phyloP scores from a whole-genome alignment of 768 basidiomycete species.

The Lyophyllum decastes region DNA sequence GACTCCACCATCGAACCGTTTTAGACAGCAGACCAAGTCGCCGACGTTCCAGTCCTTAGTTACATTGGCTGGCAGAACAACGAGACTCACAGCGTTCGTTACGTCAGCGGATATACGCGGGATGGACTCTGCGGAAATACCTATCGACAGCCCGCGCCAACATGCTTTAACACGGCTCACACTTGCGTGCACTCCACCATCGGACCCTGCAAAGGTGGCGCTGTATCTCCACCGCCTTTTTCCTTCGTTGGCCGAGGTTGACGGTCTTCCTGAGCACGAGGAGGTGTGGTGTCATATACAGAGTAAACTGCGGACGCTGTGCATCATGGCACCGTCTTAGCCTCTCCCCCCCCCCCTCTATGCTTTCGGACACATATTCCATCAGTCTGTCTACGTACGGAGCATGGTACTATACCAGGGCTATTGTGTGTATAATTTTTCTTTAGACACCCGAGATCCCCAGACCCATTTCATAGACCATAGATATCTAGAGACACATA shows the following conservation, averaged over 20 bases:
- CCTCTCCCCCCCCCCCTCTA: neutral
- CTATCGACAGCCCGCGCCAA: constrained; percentile 14
- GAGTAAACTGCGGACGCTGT: constrained; percentile 2
- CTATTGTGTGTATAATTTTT: neutral
- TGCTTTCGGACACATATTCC: neutral
- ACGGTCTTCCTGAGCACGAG: constrained; percentile 33
- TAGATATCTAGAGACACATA: neutral
- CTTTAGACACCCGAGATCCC: constrained; percentile 3
- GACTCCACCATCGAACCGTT: constrained; percentile 18
- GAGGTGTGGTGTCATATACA: constrained; percentile 27
- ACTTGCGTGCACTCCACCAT: constrained; percentile 30
- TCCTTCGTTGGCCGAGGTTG: constrained; percentile 36
- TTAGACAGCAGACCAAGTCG: constrained; percentile 7
- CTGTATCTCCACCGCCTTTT: constrained; percentile 36
- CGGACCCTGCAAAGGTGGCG: constrained; percentile 28
- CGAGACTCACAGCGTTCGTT: constrained; percentile 29
- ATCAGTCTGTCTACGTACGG: neutral
- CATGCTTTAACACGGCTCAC: constrained; percentile 33
- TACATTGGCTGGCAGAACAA: constrained; percentile 24
- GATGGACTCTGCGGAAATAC: neutral
- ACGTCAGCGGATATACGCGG: constrained; percentile 27
- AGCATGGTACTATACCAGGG: neutral
- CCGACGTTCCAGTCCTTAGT: constrained; percentile 30
- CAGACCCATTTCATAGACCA: constrained; percentile 2
- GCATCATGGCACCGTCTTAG: neutral